Conservation (phyloP, 2,329 filamentous ascomycete genomes). For the Ceratocystiopsis sp. region DNA sequence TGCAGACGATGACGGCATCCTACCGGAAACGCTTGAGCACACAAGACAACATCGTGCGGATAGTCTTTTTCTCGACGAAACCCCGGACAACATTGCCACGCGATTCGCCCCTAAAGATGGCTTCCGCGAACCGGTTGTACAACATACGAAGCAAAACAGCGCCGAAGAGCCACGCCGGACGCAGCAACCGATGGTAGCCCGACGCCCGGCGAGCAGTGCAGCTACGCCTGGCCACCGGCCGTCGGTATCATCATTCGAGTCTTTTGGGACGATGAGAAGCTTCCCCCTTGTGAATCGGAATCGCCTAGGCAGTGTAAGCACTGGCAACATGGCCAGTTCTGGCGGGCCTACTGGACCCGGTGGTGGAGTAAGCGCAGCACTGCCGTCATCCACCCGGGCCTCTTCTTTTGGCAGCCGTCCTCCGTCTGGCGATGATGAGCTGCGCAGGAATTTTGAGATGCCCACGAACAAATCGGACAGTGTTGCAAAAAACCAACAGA, state of each 20-base stretch:
- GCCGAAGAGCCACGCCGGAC: conserved; percentile 8
- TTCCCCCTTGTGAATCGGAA: conserved; percentile 35
- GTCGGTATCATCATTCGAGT: conserved; percentile 39
- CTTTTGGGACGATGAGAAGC: conserved; percentile 40
- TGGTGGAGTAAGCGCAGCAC: neutral
- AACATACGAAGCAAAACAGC: conserved; percentile 4
- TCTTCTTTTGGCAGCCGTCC: neutral
- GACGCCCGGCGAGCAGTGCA: conserved; percentile 26
- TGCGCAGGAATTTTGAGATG: conserved; percentile 29
- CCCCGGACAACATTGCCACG: neutral
- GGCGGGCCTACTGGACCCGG: too few relatives aligned
- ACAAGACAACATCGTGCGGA: neutral
- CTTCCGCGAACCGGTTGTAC: neutral
- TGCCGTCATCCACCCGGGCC: neutral
- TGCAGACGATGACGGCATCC: conserved; percentile 3
- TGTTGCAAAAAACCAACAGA: conserved; percentile 17
- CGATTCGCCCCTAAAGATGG: too few relatives aligned
- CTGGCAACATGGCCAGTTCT: too few relatives aligned
- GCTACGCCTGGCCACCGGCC: conserved; percentile 30
- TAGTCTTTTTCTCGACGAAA: neutral
- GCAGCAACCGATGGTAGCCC: conserved; percentile 8
- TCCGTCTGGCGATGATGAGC: conserved; percentile 25
- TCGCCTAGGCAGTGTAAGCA: conserved; percentile 3
- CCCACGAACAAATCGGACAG: conserved; percentile 31
- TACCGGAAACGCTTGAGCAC: neutral